These are phyloP conservation scores for Amaranthus hypochondriacus DNA, from an alignment of 148 eudicot genomes.

Conservation along the genomic window DNA sequence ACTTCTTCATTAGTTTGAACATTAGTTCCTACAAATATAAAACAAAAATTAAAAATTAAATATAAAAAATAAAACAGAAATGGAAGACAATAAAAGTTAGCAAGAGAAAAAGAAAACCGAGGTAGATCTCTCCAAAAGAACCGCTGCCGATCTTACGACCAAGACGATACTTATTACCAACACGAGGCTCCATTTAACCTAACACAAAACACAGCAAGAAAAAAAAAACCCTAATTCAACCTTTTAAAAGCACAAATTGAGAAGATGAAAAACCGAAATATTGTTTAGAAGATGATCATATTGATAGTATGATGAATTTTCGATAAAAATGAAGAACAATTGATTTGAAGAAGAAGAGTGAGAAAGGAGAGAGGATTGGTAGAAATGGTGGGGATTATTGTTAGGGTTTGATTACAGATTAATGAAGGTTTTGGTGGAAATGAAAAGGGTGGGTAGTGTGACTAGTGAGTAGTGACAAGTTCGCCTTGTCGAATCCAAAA, in stretches of 20 bases:
- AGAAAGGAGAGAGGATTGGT: background rate
- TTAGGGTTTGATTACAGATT: conserved; percentile 19
- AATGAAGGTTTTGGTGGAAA: conserved; percentile 1
- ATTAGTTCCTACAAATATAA: conserved; percentile 18
- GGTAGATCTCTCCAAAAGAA: conserved; percentile 82
- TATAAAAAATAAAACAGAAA: background rate
- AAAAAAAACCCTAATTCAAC: background rate
- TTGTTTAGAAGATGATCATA: background rate
- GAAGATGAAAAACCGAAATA: conserved; percentile 16
- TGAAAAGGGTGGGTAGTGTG: background rate
- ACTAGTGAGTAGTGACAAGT: too few relatives aligned
- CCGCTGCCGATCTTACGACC: conserved; percentile 79
- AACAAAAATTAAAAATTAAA: background rate
- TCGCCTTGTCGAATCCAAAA: too few relatives aligned
- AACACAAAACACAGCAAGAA: conserved; percentile 1
- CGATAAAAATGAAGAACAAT: background rate
- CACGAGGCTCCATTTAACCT: conserved; percentile 60
- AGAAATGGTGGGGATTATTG: background rate
- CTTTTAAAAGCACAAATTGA: background rate
- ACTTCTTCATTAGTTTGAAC: conserved; percentile 29
- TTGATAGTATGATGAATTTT: background rate
- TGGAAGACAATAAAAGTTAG: background rate
- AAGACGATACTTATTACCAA: conserved; percentile 68
- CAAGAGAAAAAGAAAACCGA: conserved; percentile 30
- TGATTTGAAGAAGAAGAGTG: background rate